Percentiles rank a stretch among this genome's conserved stretches.
Conservation (phyloP, 352 stramenopile species). For the Achlya hypogyna region DNA sequence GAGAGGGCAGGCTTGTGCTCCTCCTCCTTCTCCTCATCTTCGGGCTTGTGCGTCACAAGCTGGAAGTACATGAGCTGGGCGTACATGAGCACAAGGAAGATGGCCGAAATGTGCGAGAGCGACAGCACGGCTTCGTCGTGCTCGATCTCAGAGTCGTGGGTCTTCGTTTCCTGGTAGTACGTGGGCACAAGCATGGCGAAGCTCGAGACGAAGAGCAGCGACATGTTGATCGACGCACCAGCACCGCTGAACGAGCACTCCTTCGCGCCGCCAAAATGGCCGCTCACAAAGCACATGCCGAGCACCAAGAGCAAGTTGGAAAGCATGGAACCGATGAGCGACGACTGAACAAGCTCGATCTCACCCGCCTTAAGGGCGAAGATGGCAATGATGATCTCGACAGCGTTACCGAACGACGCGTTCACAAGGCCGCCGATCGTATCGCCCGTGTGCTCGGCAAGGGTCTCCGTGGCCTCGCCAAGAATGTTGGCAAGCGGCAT, state of each 20-base stretch:
- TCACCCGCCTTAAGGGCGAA: constrained; percentile 89
- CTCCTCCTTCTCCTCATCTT: constrained; percentile 42
- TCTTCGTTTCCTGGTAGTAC: constrained; percentile 76
- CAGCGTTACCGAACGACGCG: constrained; percentile 96
- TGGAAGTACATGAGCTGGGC: constrained; percentile 94
- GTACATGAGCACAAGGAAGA: constrained; percentile 90
- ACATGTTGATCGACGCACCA: constrained; percentile 90
- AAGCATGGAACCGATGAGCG: constrained; percentile 94
- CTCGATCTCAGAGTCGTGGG: constrained; percentile 52
- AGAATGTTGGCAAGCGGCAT: constrained; percentile 92
- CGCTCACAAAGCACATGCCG: constrained; percentile 92
- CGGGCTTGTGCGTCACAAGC: constrained; percentile 86
- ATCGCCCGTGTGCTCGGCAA: constrained; percentile 94
- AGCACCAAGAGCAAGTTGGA: constrained; percentile 97
- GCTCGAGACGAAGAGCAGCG: constrained; percentile 88
- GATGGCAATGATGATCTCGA: constrained; percentile 94
- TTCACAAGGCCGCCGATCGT: constrained; percentile 97
- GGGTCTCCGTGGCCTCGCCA: constrained; percentile 95
- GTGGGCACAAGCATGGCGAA: constrained; percentile 91
- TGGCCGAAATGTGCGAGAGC: constrained; percentile 68
- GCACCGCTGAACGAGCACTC: constrained; percentile 90
- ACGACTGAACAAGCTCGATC: constrained; percentile 95
- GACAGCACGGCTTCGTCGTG: constrained; percentile 40
- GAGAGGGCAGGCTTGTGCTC: constrained; percentile 63
- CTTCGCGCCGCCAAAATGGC: constrained; percentile 50